phyloP scores from a whole-genome alignment of 495 filamentous ascomycete genomes.

The Alectoria sarmentosa region DNA sequence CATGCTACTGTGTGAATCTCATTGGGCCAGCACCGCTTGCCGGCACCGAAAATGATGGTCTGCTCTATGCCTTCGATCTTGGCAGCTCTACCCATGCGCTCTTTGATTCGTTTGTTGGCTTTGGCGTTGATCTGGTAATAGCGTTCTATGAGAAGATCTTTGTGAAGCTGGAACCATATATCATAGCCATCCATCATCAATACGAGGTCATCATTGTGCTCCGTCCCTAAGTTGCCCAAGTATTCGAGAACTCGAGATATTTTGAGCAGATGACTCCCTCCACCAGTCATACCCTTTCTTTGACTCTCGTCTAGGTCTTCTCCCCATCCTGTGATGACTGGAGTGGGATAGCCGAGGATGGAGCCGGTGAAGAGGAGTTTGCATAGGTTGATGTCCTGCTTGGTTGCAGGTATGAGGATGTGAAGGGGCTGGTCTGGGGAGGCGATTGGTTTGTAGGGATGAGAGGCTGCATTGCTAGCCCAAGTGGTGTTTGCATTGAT shows the following conservation, averaged over 20 bases:
- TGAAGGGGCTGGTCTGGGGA: background rate
- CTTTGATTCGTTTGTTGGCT: conserved; percentile 11
- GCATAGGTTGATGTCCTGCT: conserved; percentile 15
- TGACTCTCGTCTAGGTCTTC: background rate
- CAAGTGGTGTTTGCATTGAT: background rate
- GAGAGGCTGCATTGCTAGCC: background rate
- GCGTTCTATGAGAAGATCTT: conserved; percentile 12
- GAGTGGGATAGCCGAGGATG: conserved; percentile 17
- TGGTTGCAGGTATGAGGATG: conserved; percentile 16
- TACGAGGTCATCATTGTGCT: conserved; percentile 12
- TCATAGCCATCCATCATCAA: conserved; percentile 20
- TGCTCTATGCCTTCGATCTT: conserved; percentile 7
- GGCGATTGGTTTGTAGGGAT: background rate
- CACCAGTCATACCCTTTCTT: conserved; percentile 6
- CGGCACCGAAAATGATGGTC: conserved; percentile 16
- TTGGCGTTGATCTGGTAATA: conserved; percentile 15
- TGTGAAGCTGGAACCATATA: conserved; percentile 17
- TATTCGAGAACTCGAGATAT: conserved; percentile 11
- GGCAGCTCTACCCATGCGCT: conserved; percentile 10
- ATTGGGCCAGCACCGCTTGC: conserved; percentile 15
- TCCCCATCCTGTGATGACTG: conserved; percentile 14
- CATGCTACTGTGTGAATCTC: conserved; percentile 15
- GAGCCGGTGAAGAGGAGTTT: conserved; percentile 6
- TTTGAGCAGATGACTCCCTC: conserved; percentile 13
- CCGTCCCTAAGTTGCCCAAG: conserved; percentile 4